Conservation (phyloP, 2,329 filamentous ascomycete genomes). For the Fusarium concolor region DNA sequence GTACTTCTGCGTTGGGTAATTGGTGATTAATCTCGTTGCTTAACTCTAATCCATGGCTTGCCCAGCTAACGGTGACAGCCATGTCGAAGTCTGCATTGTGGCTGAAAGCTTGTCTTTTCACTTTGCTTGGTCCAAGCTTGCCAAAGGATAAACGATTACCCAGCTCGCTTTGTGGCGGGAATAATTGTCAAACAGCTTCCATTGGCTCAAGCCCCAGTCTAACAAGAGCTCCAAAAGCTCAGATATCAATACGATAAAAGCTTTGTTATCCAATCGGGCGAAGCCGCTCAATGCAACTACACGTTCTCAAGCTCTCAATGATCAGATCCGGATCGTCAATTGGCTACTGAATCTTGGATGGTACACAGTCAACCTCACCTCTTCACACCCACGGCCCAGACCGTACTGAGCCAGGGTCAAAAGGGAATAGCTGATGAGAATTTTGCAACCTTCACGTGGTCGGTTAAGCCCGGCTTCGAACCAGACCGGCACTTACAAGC, state of each 20-base stretch:
- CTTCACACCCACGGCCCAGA: not conserved
- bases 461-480: constrained; percentile 18
- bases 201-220: not conserved
- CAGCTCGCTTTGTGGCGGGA: not conserved
- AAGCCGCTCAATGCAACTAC: not conserved
- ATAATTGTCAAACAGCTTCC: accelerated
- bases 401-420: not conserved
- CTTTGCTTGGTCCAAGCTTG: too few species aligned
- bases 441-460: constrained; percentile 22
- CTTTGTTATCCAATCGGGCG: not conserved
- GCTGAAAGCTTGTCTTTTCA: too few species aligned
- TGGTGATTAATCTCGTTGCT: too few species aligned
- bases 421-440: not conserved
- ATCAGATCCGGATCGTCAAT: not conserved
- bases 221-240: too few species aligned
- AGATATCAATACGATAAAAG: not conserved
- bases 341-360: too few species aligned
- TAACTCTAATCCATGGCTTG: too few species aligned
- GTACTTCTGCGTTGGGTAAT: too few species aligned
- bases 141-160: not conserved
- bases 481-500: not conserved
- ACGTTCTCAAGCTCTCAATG: not conserved
- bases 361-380: too few species aligned
- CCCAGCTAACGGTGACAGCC: too few species aligned
- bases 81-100: too few species aligned